Base-by-base conservation (phyloP, 495 filamentous ascomycete genomes). In the Talaromyces wortmannii region DNA sequence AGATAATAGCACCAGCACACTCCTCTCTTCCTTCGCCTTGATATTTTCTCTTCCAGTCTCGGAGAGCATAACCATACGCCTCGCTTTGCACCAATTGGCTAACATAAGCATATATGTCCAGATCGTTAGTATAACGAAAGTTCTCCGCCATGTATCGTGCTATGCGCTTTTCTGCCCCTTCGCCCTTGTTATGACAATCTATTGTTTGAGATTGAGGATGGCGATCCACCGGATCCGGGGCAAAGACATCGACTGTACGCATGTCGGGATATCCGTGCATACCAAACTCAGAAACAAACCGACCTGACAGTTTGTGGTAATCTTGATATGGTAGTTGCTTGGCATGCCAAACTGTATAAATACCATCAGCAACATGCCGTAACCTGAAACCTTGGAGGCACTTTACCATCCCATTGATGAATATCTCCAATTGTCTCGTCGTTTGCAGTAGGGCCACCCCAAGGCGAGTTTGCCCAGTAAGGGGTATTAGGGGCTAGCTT, bases 131-230 rank as follows among this genome's bases (percentile, higher is more conserved):
- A 17, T 64, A 71, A 0, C 75, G 76, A 62, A 88, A 74, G 66
- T 90, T 89, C 67, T 91, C 88, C 5, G 83, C 84, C 1, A 91
- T 72, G 61, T 91, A 92, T n/a, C 87, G 72, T 7, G 88, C 88
- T 50, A 92, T 82, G 36, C 87, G 73, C 2, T 88, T 76, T 63
- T 89, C 86, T 68, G 89, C 85, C 1, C 89, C 89, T 47, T 81
- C 81, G 18, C 87, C 89, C 69, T 92, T 92, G 70, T 91, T 91
- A 72, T 92, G 89, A 72, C 90, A 91, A 64, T 91, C 89, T 7
- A 91, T 68, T 0, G 85, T 90, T 10, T 82, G 80, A 12, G 83
- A 88, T 59, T 90, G 86, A 2, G 89, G 73, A 67, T 88, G 86
- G 10, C 86, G 78, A 58, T 92, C 86, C n/a, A 40, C 12, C 8